Base-by-base conservation (phyloP, 352 stramenopile genomes). In the Phytophthora pistaciae region DNA sequence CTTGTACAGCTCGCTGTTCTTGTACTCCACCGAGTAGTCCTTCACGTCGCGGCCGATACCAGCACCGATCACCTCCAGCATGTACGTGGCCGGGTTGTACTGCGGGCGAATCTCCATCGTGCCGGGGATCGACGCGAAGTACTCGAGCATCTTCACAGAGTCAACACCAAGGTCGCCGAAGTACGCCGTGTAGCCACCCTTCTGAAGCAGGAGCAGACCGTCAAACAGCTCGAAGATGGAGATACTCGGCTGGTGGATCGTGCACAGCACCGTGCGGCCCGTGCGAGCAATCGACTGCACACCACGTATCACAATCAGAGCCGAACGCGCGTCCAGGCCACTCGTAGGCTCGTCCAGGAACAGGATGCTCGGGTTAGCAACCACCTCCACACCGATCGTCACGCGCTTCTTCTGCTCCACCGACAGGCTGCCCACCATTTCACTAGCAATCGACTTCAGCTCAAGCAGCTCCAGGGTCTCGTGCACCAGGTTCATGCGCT, bases 271-370 rank as follows among this genome's bases (percentile, higher is more conserved):
- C 21, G 91, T 95, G 25, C 91, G 87, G 21, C 94, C 93, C 10
- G 81, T 97, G 4, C 86, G 82, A 16, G 93, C 84, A 46, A 98
- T 92, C 13, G 90, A 89, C 36, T 84, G 78, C 31, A 98, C 83
- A 11, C 87, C 87, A 5, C 81, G 77, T 68, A 98, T 97, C 52
- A 98, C 88, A 50, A 95, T 92, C 36, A 91, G 74, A 11, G 94
- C 94, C 38, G 94, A 90, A 8, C 83, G 89, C 0, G 88, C 82
- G 66, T 98, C 94, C 20, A 99, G 70, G 10, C 92, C 91, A 67
- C 77, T 93, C 0, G 94, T 99, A 0, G 96, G 94, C 60, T 98
- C 97, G 56, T 98, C 95, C 27, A 99, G 66, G 70, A 99, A 97
- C 63, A 99, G 60, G 21, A 99, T 83, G 62, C 94, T 95, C 27